A percentile compares a stretch with the other conserved stretches of the same genome.
Conservation (phyloP, 1,139 yeast genomes). For the Spathaspora jeffriesii region DNA sequence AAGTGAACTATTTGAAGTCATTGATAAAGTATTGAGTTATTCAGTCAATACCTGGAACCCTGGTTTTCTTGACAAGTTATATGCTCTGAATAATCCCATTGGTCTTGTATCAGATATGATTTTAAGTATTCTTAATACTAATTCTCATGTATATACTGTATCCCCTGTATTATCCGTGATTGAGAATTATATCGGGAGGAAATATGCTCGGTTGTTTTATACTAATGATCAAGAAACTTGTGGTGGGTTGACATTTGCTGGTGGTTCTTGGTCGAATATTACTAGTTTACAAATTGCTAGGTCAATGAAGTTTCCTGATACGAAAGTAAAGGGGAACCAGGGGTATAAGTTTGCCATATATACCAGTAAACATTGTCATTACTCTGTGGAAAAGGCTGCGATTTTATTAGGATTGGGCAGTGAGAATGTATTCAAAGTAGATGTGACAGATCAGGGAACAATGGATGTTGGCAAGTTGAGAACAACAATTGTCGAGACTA, state of each 20-base stretch:
- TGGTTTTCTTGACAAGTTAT: conserved; percentile 81
- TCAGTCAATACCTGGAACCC: conserved; percentile 89
- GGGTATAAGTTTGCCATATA: conserved; percentile 63
- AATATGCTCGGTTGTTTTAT: conserved; percentile 70
- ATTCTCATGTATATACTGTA: conserved; percentile 84
- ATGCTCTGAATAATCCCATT: conserved; percentile 83
- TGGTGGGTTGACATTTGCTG: conserved; percentile 86
- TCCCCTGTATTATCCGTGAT: conserved; percentile 79
- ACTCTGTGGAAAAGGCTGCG: conserved; percentile 82
- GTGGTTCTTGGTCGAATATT: conserved; percentile 87
- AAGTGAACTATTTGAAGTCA: conserved; percentile 40
- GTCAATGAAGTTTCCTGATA: conserved; percentile 64
- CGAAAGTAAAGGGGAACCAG: conserved; percentile 63
- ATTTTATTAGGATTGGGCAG: conserved; percentile 76
- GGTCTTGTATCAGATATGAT: conserved; percentile 77
- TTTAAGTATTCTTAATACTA: conserved; percentile 73
- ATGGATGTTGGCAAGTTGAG: conserved; percentile 55
- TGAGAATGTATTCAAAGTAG: conserved; percentile 61
- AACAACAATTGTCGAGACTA: conserved; percentile 41
- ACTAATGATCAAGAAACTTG: conserved; percentile 44
- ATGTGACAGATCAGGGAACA: conserved; percentile 56
- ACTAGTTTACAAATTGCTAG: conserved; percentile 82
- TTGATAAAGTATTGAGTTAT: conserved; percentile 61
- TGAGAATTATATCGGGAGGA: conserved; percentile 67
- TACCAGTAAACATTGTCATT: conserved; percentile 75